These are phyloP conservation scores for Fusarium clavum DNA, from an alignment of 2,329 filamentous ascomycete species.

Conservation along the genomic window DNA sequence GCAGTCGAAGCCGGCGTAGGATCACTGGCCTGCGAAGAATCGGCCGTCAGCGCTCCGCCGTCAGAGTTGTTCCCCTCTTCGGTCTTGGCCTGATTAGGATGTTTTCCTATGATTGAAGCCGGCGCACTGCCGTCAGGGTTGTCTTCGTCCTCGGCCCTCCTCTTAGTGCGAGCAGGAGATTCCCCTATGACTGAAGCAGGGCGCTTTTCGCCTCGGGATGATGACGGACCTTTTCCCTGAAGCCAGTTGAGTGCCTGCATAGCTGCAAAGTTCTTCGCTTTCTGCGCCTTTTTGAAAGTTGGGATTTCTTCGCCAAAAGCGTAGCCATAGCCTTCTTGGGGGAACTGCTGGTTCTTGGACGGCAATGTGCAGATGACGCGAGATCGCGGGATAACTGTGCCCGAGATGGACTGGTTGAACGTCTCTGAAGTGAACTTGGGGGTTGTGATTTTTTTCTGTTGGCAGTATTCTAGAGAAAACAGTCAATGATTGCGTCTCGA, in stretches of 20 bases:
- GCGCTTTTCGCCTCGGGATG: constrained; percentile 16
- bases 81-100: constrained; percentile 18
- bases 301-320: constrained; percentile 46
- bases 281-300: constrained; percentile 61
- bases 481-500: background rate
- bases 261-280: constrained; percentile 66
- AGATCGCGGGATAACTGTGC: constrained; percentile 40
- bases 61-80: constrained; percentile 28
- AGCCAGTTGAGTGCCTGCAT: constrained; percentile 52
- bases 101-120: constrained; percentile 10
- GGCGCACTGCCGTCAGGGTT: constrained; percentile 17
- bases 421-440: constrained; percentile 20
- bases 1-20: background rate
- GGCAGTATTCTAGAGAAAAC: constrained; percentile 24
- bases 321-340: constrained; percentile 51
- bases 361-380: constrained; percentile 44
- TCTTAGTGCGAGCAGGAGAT: constrained; percentile 17
- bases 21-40: background rate
- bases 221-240: background rate
- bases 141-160: constrained; percentile 32
- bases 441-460: constrained; percentile 4
- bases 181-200: constrained; percentile 8
- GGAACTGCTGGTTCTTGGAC: constrained; percentile 40
- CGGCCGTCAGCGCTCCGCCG: constrained; percentile 4
- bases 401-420: constrained; percentile 31